phyloP scores from a whole-genome alignment of 2,329 filamentous ascomycete species.

The Elsinoe fawcettii region DNA sequence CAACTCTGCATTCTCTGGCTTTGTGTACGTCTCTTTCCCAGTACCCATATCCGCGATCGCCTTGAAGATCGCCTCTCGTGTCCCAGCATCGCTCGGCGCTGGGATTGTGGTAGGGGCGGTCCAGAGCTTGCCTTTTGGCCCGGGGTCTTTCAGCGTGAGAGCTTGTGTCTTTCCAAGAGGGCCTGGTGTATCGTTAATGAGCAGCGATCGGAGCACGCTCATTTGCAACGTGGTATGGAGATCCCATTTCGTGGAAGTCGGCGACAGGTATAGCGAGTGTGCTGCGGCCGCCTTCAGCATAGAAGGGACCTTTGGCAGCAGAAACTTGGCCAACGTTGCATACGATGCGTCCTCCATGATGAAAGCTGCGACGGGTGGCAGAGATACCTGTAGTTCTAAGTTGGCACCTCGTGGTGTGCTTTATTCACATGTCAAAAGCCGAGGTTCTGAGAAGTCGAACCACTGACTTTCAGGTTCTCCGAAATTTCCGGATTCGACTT shows the following conservation, averaged over 20 bases:
- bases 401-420: too few relatives aligned
- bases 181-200: conserved; percentile 40
- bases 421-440: background rate
- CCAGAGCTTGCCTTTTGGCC: conserved; percentile 75
- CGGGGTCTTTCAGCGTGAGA: conserved; percentile 53
- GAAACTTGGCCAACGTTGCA: conserved; percentile 25
- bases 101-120: conserved; percentile 62
- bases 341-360: conserved; percentile 22
- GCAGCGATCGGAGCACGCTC: conserved; percentile 60
- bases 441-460: background rate
- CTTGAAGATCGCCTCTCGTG: conserved; percentile 51
- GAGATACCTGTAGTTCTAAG: too few relatives aligned
- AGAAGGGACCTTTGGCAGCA: conserved; percentile 54
- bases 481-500: background rate
- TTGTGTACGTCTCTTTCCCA: conserved; percentile 31
- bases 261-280: conserved; percentile 60
- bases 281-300: conserved; percentile 54
- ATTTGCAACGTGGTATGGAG: conserved; percentile 66
- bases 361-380: too few relatives aligned
- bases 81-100: conserved; percentile 40
- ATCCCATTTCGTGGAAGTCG: conserved; percentile 68
- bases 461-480: background rate
- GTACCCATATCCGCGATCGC: conserved; percentile 50
- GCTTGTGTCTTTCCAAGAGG: conserved; percentile 58
- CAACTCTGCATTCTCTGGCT: conserved; percentile 50